Evolutionary conservation across 1,284 basidiomycete genomes (phyloP).

Genomic region (Mycosarcoma maydis): DNA sequence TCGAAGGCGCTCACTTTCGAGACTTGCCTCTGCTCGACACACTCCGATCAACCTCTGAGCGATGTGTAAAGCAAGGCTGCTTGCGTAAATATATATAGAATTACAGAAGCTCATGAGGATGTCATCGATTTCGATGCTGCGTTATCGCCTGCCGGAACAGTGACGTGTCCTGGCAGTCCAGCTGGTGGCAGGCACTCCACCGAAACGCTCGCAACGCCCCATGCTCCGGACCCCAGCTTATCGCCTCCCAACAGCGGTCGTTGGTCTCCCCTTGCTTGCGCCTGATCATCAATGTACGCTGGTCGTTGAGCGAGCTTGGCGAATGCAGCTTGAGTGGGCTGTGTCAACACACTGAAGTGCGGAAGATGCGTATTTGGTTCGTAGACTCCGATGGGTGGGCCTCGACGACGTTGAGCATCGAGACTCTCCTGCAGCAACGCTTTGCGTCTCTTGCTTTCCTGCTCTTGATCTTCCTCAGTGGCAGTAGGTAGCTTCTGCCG

Average conservation of each 20-base stretch:
- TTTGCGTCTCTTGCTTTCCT: slow-evolving; percentile 25
- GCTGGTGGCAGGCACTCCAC: slow-evolving; percentile 30
- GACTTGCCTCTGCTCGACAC: too few relatives aligned
- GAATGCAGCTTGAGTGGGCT: slow-evolving; percentile 47
- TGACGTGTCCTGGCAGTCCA: slow-evolving; percentile 7
- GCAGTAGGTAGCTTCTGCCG: slow-evolving; percentile 26
- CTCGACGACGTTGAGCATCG: slow-evolving; percentile 33
- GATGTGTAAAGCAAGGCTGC: not conserved
- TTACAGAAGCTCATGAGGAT: not conserved
- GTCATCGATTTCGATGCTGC: not conserved
- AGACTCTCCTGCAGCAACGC: slow-evolving; percentile 14
- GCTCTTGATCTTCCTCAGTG: slow-evolving; percentile 20
- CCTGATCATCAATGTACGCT: slow-evolving; percentile 26
- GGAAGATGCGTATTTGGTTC: slow-evolving; percentile 62
- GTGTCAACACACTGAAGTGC: slow-evolving; percentile 52
- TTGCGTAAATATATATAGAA: not conserved
- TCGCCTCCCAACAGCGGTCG: slow-evolving; percentile 49
- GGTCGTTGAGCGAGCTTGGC: slow-evolving; percentile 42
- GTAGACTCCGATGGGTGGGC: slow-evolving; percentile 62
- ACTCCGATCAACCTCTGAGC: too few relatives aligned
- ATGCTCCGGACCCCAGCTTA: slow-evolving; percentile 45
- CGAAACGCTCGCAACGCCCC: slow-evolving; percentile 51
- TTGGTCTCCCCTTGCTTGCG: slow-evolving; percentile 18
- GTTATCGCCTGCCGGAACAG: slow-evolving; percentile 18
- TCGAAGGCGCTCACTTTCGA: too few relatives aligned